Evolutionary conservation across 2,329 filamentous ascomycete genomes (phyloP).

Genomic region (Akanthomyces uredinophilus): DNA sequence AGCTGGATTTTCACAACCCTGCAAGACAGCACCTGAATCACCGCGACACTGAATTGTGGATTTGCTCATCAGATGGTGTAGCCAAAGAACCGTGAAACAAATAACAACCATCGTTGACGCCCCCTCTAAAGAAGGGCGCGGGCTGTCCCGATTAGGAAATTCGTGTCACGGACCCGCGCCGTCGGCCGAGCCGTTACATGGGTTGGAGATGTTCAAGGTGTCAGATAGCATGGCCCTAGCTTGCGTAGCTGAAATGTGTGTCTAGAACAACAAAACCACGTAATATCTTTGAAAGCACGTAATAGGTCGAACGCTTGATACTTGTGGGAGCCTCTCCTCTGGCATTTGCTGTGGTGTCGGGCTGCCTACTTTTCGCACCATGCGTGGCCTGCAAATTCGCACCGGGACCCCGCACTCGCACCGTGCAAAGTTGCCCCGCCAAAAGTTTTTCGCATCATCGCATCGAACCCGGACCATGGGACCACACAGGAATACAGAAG

Average conservation of each 20-base stretch:
- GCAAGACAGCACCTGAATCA: not conserved
- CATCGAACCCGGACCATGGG: not conserved
- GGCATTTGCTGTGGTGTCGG: not conserved
- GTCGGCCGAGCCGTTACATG: not conserved
- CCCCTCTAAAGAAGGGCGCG: no score
- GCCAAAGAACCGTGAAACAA: not conserved
- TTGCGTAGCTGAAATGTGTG: not conserved
- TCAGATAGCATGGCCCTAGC: not conserved
- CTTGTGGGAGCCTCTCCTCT: no score
- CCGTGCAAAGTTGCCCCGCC: conserved; percentile 13
- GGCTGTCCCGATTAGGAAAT: conserved; percentile 6
- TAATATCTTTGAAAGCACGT: no score
- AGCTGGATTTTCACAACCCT: no score
- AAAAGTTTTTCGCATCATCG: conserved; percentile 10
- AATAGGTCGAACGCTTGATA: no score
- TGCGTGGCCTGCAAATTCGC: not conserved
- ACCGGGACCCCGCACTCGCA: conserved; percentile 11
- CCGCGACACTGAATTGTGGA: not conserved
- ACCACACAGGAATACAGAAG: not conserved
- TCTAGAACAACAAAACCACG: no score
- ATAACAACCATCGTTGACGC: not conserved
- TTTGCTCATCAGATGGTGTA: not conserved
- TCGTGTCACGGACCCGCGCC: conserved; percentile 4
- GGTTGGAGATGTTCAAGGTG: not conserved
- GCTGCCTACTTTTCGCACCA: not conserved